Conservation (phyloP, 2,329 filamentous ascomycete genomes). For the Talaromyces sp. region DNA sequence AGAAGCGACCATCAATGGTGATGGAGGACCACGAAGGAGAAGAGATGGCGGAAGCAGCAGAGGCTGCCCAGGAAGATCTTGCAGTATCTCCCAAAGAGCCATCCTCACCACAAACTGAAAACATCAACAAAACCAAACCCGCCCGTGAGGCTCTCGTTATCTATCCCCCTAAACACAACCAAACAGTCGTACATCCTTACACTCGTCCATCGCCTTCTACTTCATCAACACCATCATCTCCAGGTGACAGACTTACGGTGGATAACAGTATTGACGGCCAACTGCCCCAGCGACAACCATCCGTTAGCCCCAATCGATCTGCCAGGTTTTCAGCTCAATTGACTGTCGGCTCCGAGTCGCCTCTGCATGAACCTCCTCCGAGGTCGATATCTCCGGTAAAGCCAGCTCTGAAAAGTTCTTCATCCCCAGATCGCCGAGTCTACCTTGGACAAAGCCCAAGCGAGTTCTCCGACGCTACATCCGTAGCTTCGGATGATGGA, state of each 20-base stretch:
- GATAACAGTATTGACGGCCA: conserved; percentile 2
- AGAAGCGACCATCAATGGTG: conserved; percentile 39
- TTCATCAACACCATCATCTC: conserved; percentile 17
- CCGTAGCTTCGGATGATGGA: conserved; percentile 46
- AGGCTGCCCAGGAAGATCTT: not conserved
- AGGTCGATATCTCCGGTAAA: conserved; percentile 61
- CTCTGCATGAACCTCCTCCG: conserved; percentile 56
- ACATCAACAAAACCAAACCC: not conserved
- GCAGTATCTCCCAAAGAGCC: not conserved
- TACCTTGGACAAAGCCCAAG: conserved; percentile 40
- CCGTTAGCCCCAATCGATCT: conserved; percentile 50
- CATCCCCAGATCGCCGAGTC: conserved; percentile 36
- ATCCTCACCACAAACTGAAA: not conserved
- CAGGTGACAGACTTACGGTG: conserved; percentile 10
- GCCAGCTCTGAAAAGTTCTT: conserved; percentile 58
- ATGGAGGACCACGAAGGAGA: conserved; percentile 43
- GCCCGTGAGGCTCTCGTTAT: not conserved
- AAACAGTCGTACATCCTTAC: not conserved
- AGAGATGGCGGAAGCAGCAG: conserved; percentile 19
- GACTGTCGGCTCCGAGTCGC: conserved; percentile 45
- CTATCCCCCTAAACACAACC: conserved; percentile 4
- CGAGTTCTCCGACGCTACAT: conserved; percentile 57
- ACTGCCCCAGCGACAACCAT: conserved; percentile 10
- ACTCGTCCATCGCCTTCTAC: conserved; percentile 13
- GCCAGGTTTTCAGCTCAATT: conserved; percentile 57